phyloP scores from a whole-genome alignment of 2,329 filamentous ascomycete genomes.

The Aureobasidium sp. region DNA sequence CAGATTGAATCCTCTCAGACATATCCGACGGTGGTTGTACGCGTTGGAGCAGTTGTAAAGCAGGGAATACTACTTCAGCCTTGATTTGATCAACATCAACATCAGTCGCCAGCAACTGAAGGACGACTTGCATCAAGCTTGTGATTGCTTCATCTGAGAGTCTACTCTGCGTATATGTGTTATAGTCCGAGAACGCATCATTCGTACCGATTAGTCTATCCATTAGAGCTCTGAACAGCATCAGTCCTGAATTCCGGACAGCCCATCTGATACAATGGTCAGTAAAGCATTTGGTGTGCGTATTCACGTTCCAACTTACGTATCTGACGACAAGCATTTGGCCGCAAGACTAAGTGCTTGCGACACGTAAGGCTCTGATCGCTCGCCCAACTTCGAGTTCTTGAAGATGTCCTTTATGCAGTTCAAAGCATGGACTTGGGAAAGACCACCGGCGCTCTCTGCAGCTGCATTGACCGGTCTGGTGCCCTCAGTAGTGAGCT shows the following conservation, averaged over 20 bases:
- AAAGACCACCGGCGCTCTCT: constrained; percentile 66
- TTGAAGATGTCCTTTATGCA: constrained; percentile 94
- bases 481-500: constrained; percentile 66
- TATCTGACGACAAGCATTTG: constrained; percentile 78
- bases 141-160: constrained; percentile 78
- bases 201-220: constrained; percentile 81
- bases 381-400: constrained; percentile 77
- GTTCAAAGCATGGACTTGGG: constrained; percentile 96
- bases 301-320: constrained; percentile 56
- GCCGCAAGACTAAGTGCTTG: constrained; percentile 83
- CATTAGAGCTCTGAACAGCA: constrained; percentile 88
- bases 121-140: constrained; percentile 68
- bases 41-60: constrained; percentile 81
- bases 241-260: constrained; percentile 91
- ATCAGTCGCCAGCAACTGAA: constrained; percentile 59
- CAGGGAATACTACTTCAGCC: constrained; percentile 72
- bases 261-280: constrained; percentile 73
- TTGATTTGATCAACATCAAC: constrained; percentile 27
- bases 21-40: constrained; percentile 70
- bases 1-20: constrained; percentile 60
- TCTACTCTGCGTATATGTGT: constrained; percentile 52
- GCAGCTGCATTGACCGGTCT: constrained; percentile 53
- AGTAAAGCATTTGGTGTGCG: neutral
- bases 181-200: constrained; percentile 67
- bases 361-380: constrained; percentile 78